A percentile compares a stretch with the other conserved stretches of the same genome.
Evolutionary conservation across 352 stramenopile genomes (phyloP).

Genomic region (Blastocystis sp.): DNA sequence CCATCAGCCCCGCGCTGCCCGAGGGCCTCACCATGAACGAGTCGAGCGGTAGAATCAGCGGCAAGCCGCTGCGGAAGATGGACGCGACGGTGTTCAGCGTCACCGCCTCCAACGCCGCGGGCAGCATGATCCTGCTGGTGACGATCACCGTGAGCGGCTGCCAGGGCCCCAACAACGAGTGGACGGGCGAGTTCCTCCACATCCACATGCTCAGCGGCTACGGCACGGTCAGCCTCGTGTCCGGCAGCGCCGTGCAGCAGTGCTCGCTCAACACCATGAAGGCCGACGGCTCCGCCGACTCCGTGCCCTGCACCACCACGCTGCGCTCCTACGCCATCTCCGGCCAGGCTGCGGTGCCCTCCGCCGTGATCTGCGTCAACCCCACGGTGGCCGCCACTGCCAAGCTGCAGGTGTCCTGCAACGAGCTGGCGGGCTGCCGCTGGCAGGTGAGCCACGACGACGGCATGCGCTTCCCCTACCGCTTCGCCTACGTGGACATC

Average conservation of each 20-base stretch:
- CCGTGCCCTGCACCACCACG: neutral
- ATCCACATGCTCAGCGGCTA: slow-evolving; percentile 17
- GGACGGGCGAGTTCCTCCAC: slow-evolving; percentile 64
- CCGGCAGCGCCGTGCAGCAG: neutral
- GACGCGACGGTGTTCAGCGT: slow-evolving; percentile 28
- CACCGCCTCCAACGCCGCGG: slow-evolving; percentile 41
- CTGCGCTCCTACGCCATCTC: neutral
- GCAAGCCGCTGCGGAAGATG: slow-evolving; percentile 1
- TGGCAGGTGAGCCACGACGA: slow-evolving; percentile 56
- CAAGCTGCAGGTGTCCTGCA: neutral
- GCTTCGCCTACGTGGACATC: slow-evolving; percentile 39
- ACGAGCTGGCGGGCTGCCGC: slow-evolving; percentile 25
- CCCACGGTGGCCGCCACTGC: neutral
- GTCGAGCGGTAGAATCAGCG: slow-evolving; percentile 2
- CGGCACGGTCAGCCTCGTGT: neutral
- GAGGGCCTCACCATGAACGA: slow-evolving; percentile 19
- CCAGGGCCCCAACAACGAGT: slow-evolving; percentile 34
- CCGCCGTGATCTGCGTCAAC: slow-evolving; percentile 46
- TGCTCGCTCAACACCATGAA: slow-evolving; percentile 60
- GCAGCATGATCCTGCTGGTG: slow-evolving; percentile 11
- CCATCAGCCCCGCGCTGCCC: slow-evolving; percentile 11
- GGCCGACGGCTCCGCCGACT: slow-evolving; percentile 16
- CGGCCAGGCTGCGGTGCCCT: neutral
- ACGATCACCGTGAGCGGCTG: slow-evolving; percentile 28
- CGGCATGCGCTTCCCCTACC: slow-evolving; percentile 48